Percentiles rank a stretch among this genome's conserved stretches.
Evolutionary conservation across 164 flowering plant genomes (phyloP).

Genomic region (Tinospora cordifolia): DNA sequence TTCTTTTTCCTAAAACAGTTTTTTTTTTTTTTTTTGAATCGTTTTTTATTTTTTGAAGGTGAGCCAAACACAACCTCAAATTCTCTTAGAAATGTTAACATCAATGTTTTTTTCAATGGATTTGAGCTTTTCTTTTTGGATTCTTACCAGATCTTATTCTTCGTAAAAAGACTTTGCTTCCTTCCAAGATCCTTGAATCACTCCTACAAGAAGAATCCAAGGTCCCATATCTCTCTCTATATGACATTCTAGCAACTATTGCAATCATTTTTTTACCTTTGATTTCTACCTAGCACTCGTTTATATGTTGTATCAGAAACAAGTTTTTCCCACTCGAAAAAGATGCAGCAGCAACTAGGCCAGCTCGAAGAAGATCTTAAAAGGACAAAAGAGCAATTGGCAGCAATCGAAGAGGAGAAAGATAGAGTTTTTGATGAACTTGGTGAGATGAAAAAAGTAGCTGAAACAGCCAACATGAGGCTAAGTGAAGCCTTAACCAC

Average conservation of each 20-base stretch:
- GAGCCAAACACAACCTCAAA: no score
- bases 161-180: not conserved
- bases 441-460: slow-evolving; percentile 33
- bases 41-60: no score
- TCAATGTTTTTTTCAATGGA: not conserved
- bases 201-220: not conserved
- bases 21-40: no score
- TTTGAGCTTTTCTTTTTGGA: not conserved
- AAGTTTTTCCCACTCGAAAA: not conserved
- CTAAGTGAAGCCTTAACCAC: slow-evolving; percentile 28
- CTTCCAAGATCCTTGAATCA: not conserved
- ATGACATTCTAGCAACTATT: not conserved
- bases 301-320: not conserved
- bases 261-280: no score
- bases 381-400: slow-evolving; percentile 26
- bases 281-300: not conserved
- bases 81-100: not conserved
- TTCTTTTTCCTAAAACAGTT: no score
- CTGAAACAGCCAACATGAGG: slow-evolving; percentile 29
- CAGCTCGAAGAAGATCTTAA: slow-evolving; percentile 32
- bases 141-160: not conserved
- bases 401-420: slow-evolving; percentile 32
- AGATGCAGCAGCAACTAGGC: slow-evolving; percentile 36
- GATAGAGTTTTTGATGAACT: slow-evolving; percentile 34
- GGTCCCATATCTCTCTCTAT: not conserved